phyloP scores from a whole-genome alignment of 164 flowering plant species.

The grape (Vitis vinifera) region DNA sequence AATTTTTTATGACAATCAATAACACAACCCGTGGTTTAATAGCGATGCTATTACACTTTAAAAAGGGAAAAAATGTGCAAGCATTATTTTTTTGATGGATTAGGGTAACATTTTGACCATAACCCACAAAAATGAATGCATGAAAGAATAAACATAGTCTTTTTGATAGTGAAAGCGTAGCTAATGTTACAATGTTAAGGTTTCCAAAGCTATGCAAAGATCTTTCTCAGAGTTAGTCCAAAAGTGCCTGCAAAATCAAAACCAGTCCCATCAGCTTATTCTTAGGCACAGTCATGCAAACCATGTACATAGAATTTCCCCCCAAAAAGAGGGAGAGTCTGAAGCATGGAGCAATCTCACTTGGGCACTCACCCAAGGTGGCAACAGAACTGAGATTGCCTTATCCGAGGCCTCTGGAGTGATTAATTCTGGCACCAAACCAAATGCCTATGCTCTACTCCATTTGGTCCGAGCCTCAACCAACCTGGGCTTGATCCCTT shows the following conservation, averaged over 20 bases:
- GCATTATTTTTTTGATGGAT: too few relatives aligned
- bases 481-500: constrained; percentile 23
- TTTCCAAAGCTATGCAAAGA: not conserved
- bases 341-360: constrained; percentile 8
- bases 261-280: not conserved
- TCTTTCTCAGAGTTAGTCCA: not conserved
- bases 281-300: not conserved
- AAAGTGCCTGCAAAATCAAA: not conserved
- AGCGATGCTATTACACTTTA: too few relatives aligned
- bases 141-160: too few relatives aligned
- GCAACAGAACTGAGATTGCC: constrained; percentile 10
- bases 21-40: too few relatives aligned
- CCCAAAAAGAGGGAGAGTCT: not conserved
- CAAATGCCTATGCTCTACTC: constrained; percentile 34
- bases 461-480: constrained; percentile 39
- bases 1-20: too few relatives aligned
- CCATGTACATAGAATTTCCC: not conserved
- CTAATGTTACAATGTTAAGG: not conserved
- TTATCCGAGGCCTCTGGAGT: constrained; percentile 21
- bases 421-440: constrained; percentile 23
- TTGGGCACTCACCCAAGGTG: constrained; percentile 10
- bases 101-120: too few relatives aligned
- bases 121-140: too few relatives aligned
- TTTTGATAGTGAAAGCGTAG: too few relatives aligned
- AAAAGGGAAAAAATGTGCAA: too few relatives aligned